Evolutionary conservation across 75 land plant genomes (phyloP), one percentile per base, ranked within the genome.

Genomic region (Cunninghamia lanceolata): DNA sequence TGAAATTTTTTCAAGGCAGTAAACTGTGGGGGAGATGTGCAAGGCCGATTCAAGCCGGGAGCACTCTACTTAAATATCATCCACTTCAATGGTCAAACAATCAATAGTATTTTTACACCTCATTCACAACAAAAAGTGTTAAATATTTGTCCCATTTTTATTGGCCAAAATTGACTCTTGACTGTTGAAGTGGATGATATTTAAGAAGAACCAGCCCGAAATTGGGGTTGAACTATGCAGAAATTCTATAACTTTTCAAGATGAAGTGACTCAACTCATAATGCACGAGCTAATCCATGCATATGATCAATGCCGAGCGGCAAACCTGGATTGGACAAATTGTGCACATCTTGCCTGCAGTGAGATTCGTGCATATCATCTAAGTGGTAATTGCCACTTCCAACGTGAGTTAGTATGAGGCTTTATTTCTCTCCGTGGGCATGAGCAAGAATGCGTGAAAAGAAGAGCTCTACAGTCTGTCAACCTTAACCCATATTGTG

Each of bases 281-380:
- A 94, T 93, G 45, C 99, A 98, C 90, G 99, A 98, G 85, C 92
- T 98, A 14, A 94, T 98, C 81, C 99, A 98, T 91, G 99, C 99
- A 30, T 98, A 95, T 87, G 99, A 98, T 92, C 96, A 98, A 21
- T 98, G 99, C 74, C 95, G 99, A 45, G 99, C 96, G 71, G 90
- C 89, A 71, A 98, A 98, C 85, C 75, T 98, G 86, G 94, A 98
- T 73, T 98, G 99, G 99, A 43, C 89, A 45, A 94, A 98, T 88
- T 98, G 99, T 89, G 95, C 93, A 80, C 99, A 98, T 92, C 99
- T 96, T 92, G 99, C 99, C 82, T 98, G 99, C 73, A 96, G 99
- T 89, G 99, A 98, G 99, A 97, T 98, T 80, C n/a, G n/a, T n/a
- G n/a, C n/a, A n/a, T n/a, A n/a, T n/a, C n/a, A n/a, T n/a, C n/a